A percentile compares a stretch with the other conserved stretches of the same genome.
phyloP scores from a whole-genome alignment of 2,329 filamentous ascomycete genomes.

The Beauveria scarabaeidicola region DNA sequence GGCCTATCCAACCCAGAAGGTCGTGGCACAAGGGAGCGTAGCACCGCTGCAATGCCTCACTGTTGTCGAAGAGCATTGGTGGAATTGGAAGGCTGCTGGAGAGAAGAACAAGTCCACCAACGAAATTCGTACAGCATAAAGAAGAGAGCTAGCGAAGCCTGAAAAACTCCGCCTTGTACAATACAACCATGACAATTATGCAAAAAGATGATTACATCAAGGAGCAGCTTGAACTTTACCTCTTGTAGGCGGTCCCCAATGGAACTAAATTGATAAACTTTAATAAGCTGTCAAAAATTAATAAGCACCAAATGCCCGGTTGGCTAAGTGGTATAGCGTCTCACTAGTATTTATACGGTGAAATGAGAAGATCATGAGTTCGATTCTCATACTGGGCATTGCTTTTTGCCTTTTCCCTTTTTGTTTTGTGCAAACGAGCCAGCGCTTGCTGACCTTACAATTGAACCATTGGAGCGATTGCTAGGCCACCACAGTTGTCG shows the following conservation, averaged over 20 bases:
- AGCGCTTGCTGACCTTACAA: no score
- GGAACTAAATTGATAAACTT: neutral
- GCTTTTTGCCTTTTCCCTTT: neutral
- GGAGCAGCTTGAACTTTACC: neutral
- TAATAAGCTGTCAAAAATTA: neutral
- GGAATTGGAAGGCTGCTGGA: neutral
- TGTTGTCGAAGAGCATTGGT: neutral
- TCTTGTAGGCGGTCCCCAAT: neutral
- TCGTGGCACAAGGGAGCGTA: neutral
- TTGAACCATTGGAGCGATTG: no score
- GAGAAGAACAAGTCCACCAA: no score
- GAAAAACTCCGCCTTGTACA: no score
- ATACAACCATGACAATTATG: neutral
- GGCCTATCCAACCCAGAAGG: no score
- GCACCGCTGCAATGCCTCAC: neutral
- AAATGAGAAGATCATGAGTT: conserved; percentile 10
- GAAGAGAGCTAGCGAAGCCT: no score
- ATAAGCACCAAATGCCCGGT: conserved; percentile 7
- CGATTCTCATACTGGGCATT: conserved; percentile 11
- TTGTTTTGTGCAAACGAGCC: neutral
- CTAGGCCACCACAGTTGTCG: no score
- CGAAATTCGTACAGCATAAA: no score
- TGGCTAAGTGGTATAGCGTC: conserved; percentile 4
- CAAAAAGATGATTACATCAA: neutral
- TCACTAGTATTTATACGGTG: neutral